A percentile compares a stretch with the other conserved stretches of the same genome.
Conservation (phyloP, 345 rosid genomes). For the Euphorbia lathyris region DNA sequence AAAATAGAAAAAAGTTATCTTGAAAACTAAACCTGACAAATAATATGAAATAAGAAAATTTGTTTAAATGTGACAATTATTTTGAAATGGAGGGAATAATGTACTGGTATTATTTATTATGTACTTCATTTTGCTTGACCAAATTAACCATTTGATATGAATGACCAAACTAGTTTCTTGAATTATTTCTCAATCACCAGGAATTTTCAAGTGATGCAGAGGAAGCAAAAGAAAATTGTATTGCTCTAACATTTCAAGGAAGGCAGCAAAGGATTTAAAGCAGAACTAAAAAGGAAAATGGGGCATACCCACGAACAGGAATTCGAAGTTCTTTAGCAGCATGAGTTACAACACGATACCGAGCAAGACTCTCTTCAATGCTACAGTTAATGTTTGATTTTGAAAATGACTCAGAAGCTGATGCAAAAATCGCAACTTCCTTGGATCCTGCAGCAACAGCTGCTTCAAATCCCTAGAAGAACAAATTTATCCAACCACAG, state of each 20-base stretch:
- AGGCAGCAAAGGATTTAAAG: not conserved
- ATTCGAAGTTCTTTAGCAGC: slow-evolving; percentile 57
- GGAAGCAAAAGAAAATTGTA: not conserved
- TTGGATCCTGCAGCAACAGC: slow-evolving; percentile 77
- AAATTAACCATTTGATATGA: not conserved
- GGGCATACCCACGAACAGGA: slow-evolving; percentile 68
- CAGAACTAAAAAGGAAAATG: not conserved
- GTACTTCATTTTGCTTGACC: not conserved
- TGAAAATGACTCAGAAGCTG: slow-evolving; percentile 79
- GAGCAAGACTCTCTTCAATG: slow-evolving; percentile 68
- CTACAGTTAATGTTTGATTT: slow-evolving; percentile 75
- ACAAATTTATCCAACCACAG: slow-evolving; percentile 11
- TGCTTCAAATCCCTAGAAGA: slow-evolving; percentile 64
- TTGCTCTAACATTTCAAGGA: not conserved
- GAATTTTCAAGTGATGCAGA: slow-evolving; percentile 1
- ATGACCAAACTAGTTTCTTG: not conserved
- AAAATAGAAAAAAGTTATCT: no score
- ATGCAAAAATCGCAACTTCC: slow-evolving; percentile 76
- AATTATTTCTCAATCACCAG: not conserved
- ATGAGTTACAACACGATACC: slow-evolving; percentile 50
- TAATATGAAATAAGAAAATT: no score
- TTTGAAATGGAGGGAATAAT: no score
- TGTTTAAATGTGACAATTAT: no score
- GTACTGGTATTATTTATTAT: not conserved
- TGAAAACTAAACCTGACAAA: no score